phyloP scores from a whole-genome alignment of 2,329 filamentous ascomycete species.

The Verticillium nubilum region DNA sequence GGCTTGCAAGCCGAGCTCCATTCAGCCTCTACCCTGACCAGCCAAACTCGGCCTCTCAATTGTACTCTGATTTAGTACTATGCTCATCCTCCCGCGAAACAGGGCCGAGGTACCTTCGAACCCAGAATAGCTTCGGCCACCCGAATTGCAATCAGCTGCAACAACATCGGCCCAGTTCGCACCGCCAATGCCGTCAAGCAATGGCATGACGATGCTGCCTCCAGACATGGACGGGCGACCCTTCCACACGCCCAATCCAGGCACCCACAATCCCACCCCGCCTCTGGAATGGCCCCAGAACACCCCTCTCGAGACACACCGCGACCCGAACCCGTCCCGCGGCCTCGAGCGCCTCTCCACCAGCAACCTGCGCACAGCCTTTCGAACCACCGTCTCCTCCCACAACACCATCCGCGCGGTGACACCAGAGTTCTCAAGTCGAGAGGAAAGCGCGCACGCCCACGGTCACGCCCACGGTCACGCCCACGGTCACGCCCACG shows the following conservation, averaged over 20 bases:
- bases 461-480: constrained; percentile 2
- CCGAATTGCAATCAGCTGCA: neutral
- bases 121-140: neutral
- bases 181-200: constrained; percentile 30
- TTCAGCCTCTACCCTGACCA: neutral
- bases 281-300: constrained; percentile 25
- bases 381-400: constrained; percentile 21
- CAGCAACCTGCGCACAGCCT: constrained; percentile 27
- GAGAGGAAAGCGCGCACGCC: neutral
- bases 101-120: neutral
- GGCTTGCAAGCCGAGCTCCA: neutral
- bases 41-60: neutral
- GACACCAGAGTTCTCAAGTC: constrained; percentile 53
- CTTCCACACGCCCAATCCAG: constrained; percentile 23
- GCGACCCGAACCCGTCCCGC: constrained; percentile 10
- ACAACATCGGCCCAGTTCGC: too few species aligned
- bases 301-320: constrained; percentile 20
- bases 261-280: constrained; percentile 25
- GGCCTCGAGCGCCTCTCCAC: constrained; percentile 29
- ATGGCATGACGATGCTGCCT: constrained; percentile 40
- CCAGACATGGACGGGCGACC: constrained; percentile 40
- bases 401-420: constrained; percentile 55
- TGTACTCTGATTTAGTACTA: neutral
- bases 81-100: neutral
- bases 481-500: constrained; percentile 2